phyloP scores from a whole-genome alignment of 164 flowering plant species.

The Brasenia schreberi region DNA sequence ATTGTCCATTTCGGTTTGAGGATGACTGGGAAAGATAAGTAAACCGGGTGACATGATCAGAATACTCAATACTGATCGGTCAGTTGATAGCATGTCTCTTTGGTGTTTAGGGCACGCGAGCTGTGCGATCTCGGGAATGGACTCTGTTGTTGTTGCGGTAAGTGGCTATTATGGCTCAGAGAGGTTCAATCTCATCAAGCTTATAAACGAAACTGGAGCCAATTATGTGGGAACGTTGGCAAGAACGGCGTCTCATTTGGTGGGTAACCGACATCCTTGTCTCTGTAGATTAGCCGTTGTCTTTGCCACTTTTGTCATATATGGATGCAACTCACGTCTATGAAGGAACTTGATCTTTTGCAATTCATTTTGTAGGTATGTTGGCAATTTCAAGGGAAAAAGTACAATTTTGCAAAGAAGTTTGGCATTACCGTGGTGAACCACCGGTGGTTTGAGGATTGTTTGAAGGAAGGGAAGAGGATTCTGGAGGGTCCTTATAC shows the following conservation, averaged over 20 bases:
- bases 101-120: constrained; percentile 4
- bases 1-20: no score
- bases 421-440: constrained; percentile 41
- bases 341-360: background rate
- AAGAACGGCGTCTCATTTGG: constrained; percentile 69
- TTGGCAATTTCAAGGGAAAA: constrained; percentile 68
- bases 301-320: no score
- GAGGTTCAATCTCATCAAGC: constrained; percentile 76
- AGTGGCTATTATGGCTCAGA: constrained; percentile 82
- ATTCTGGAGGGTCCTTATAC: constrained; percentile 50
- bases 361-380: constrained; percentile 41
- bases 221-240: constrained; percentile 68
- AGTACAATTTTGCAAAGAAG: constrained; percentile 52
- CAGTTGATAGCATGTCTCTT: no score
- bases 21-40: no score
- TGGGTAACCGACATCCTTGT: constrained; percentile 10
- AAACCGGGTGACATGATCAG: no score
- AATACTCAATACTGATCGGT: no score
- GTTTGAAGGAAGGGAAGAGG: constrained; percentile 54
- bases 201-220: constrained; percentile 71
- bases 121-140: constrained; percentile 39
- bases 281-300: background rate
- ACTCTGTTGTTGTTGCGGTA: constrained; percentile 65
- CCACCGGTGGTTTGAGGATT: constrained; percentile 87
- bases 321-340: no score